Conservation (phyloP, 495 filamentous ascomycete species). For the Penicillium crystallinum region DNA sequence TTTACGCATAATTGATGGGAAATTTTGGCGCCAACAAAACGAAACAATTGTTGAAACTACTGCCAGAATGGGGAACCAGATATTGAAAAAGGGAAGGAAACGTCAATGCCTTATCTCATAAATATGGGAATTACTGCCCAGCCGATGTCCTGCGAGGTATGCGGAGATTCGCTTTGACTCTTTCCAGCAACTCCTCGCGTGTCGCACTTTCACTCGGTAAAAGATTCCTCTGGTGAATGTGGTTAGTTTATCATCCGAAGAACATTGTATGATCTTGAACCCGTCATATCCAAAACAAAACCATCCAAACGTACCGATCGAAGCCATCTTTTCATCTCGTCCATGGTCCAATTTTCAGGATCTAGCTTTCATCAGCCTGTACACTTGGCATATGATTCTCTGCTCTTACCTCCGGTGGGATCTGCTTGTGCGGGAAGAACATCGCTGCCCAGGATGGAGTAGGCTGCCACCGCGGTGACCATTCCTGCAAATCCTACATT, state of each 20-base stretch:
- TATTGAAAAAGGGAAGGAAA: neutral
- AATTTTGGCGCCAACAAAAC: neutral
- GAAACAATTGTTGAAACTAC: neutral
- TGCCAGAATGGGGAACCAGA: neutral
- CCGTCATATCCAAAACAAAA: neutral
- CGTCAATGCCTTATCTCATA: neutral
- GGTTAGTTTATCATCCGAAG: neutral
- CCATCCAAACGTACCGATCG: slow-evolving; percentile 52
- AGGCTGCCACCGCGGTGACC: slow-evolving; percentile 76
- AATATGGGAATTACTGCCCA: slow-evolving; percentile 5
- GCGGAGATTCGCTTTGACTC: slow-evolving; percentile 75
- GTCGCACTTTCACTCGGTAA: slow-evolving; percentile 60
- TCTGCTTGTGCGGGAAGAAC: slow-evolving; percentile 68
- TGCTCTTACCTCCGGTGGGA: slow-evolving; percentile 62
- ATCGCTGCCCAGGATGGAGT: slow-evolving; percentile 77
- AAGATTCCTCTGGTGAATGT: slow-evolving; percentile 59
- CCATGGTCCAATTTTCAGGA: slow-evolving; percentile 65
- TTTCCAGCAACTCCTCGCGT: slow-evolving; percentile 70
- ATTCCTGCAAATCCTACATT: slow-evolving; percentile 64
- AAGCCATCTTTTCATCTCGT: slow-evolving; percentile 72
- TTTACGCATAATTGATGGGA: neutral
- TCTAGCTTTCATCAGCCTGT: slow-evolving; percentile 32
- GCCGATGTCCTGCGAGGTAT: slow-evolving; percentile 28
- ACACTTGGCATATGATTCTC: neutral
- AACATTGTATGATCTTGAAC: neutral